Evolutionary conservation across 179 eudicot genomes (phyloP), one percentile per base, ranked within the genome.

Genomic region (Camellia oleifera): DNA sequence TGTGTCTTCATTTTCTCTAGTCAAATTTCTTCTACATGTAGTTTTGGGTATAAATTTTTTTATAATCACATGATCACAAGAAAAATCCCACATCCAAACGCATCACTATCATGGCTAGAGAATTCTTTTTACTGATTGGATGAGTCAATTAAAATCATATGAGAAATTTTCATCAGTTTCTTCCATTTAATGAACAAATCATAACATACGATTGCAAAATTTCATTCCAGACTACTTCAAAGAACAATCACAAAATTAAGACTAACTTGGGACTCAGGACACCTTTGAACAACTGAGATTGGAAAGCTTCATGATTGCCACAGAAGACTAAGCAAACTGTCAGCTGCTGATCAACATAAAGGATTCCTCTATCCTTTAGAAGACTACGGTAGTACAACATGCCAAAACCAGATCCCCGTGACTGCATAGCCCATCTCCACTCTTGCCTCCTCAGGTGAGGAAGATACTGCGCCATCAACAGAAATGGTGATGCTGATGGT

Each of bases 291-390:
- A 90, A 78, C 79, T 81, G 2, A 32, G 40, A 32, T 67, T 20
- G 91, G 85, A 52, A 32, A 90, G 79, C 78, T 83, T 81, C 54
- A 88, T 89, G 82, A 58, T 78, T 50, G 85, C 84, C n/a, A 20
- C 23, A 20, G 23, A 20, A 20, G 23, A 20, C 23, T 20, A 20
- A 20, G 23, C 23, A 20, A 20, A 20, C 23, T 20, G 23, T 32
- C 40, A 32, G 40, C 40, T 32, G 40, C 40, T 32, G 40, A 32
- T 32, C 40, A 32, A 32, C 40, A 32, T 32, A 32, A 32, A 32
- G 40, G 40, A 32, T 32, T 32, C 40, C 40, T 32, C 40, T 32
- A 32, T 32, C 40, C 40, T 32, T 2, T 2, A 32, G 40, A 32
- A 32, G 40, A 0, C 40, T 32, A 32, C 40, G 40, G 40, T 32